Evolutionary conservation across 495 filamentous ascomycete genomes (phyloP).

Genomic region (Achaetomiella virescens): DNA sequence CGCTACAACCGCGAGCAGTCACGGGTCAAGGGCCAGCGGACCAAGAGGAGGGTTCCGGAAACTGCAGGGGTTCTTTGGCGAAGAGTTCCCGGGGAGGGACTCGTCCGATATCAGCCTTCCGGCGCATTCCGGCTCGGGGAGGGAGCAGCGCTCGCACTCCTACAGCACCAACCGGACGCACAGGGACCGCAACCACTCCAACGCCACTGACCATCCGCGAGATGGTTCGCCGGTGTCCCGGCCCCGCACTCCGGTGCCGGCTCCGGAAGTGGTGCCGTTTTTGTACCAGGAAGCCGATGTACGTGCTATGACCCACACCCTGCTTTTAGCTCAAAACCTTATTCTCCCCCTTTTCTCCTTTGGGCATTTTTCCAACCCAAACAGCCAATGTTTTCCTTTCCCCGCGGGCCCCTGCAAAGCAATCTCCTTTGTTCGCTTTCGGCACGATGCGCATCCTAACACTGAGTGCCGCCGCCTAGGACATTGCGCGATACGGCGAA

Average conservation of each 20-base stretch:
- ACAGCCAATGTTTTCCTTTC: background rate
- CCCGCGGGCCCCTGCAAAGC: background rate
- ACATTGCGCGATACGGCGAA: constrained; percentile 75
- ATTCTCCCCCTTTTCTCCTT: constrained; percentile 5
- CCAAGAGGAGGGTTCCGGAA: constrained; percentile 62
- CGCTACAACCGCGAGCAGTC: constrained; percentile 79
- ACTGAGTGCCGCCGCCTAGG: constrained; percentile 39
- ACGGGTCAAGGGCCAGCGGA: constrained; percentile 76
- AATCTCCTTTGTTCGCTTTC: background rate
- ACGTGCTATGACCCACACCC: constrained; percentile 30
- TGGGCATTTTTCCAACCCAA: background rate
- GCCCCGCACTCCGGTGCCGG: constrained; percentile 77
- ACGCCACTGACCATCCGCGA: constrained; percentile 53
- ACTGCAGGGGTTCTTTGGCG: constrained; percentile 79
- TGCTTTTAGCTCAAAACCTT: constrained; percentile 7
- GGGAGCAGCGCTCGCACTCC: constrained; percentile 48
- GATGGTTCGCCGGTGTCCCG: constrained; percentile 66
- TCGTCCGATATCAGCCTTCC: constrained; percentile 70
- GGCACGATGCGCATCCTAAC: constrained; percentile 4
- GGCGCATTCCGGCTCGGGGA: constrained; percentile 45
- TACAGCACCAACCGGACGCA: constrained; percentile 52
- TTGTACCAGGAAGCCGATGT: constrained; percentile 85
- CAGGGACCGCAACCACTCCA: constrained; percentile 71
- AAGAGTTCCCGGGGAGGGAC: constrained; percentile 66
- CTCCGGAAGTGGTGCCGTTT: constrained; percentile 93